Conservation (phyloP, 1,284 basidiomycete genomes). For the Naganishia sp. region DNA sequence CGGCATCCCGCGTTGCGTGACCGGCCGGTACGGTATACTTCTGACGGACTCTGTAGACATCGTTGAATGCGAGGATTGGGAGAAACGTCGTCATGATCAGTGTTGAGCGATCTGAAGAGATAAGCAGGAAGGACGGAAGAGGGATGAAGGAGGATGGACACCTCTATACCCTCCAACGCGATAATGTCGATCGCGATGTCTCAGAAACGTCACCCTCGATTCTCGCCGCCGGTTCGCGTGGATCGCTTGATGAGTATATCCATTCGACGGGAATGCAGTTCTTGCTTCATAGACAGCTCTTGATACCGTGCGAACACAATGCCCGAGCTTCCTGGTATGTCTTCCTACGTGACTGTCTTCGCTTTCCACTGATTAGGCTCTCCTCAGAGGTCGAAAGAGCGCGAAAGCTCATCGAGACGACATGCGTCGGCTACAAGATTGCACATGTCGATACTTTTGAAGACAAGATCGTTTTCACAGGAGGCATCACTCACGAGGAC, state of each 20-base stretch:
- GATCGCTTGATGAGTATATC: neutral
- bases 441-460: constrained; percentile 63
- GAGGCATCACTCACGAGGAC: constrained; percentile 59
- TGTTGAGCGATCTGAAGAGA: neutral
- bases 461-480: constrained; percentile 71
- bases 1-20: constrained; percentile 15
- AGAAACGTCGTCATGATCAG: constrained; percentile 33
- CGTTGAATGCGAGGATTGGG: constrained; percentile 53
- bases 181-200: no score
- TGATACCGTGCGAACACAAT: neutral
- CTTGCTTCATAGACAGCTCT: neutral
- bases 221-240: neutral
- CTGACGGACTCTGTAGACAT: constrained; percentile 62
- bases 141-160: neutral
- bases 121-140: no score
- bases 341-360: neutral
- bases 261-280: neutral
- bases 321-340: constrained; percentile 27
- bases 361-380: neutral
- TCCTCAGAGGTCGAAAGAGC: constrained; percentile 70
- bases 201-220: neutral
- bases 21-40: constrained; percentile 49
- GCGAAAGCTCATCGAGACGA: constrained; percentile 61
- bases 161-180: neutral
- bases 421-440: constrained; percentile 64